phyloP scores from a whole-genome alignment of 768 basidiomycete genomes.

The Leccinellum rugosiceps region DNA sequence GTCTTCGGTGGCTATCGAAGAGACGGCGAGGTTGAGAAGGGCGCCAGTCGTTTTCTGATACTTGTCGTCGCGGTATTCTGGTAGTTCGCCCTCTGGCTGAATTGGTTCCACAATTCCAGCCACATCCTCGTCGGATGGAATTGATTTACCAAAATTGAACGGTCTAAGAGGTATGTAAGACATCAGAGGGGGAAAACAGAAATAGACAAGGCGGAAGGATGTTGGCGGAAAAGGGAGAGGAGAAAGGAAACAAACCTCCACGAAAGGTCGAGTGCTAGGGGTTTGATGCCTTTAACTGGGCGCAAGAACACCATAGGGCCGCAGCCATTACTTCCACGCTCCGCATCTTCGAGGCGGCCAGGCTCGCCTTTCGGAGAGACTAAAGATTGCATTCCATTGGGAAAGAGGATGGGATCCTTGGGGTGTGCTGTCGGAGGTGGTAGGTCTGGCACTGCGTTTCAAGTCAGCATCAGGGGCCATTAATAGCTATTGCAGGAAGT shows the following conservation, averaged over 20 bases:
- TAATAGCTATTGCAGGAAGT: conserved; percentile 14
- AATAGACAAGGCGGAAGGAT: background rate
- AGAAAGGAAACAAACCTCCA: conserved; percentile 53
- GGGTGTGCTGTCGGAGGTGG: conserved; percentile 50
- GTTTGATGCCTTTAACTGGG: conserved; percentile 55
- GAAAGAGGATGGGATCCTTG: conserved; percentile 32
- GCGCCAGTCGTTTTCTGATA: conserved; percentile 3
- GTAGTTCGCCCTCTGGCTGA: conserved; percentile 9
- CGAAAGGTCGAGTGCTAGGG: conserved; percentile 57
- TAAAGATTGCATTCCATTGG: conserved; percentile 28
- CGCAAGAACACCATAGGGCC: conserved; percentile 34
- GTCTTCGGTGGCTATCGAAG: conserved; percentile 10
- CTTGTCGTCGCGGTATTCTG: conserved; percentile 14
- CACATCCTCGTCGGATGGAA: conserved; percentile 35
- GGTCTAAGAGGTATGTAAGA: conserved; percentile 33
- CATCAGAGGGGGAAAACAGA: background rate
- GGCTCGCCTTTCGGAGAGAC: conserved; percentile 22
- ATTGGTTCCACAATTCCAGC: conserved; percentile 15
- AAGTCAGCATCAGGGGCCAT: conserved; percentile 20
- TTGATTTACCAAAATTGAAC: conserved; percentile 40
- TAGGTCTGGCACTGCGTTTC: conserved; percentile 50
- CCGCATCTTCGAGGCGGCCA: background rate
- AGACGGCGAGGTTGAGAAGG: conserved; percentile 10
- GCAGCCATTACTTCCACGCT: background rate
- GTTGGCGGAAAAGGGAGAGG: background rate